Base-by-base conservation (phyloP, 331 rosid species). In the Arachis monticola region DNA sequence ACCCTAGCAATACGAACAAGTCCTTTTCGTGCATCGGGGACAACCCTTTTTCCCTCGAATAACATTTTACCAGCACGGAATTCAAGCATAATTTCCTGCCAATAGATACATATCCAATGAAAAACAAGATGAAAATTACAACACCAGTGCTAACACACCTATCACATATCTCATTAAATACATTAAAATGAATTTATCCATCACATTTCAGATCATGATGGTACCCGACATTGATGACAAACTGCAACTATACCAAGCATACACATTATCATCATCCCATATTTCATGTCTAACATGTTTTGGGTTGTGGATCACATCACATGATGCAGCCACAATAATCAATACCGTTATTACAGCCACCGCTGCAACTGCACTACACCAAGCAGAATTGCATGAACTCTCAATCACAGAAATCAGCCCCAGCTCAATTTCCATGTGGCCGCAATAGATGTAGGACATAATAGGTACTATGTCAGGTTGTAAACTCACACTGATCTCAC, bases 1-100 rank as follows among this genome's bases (percentile, higher is more conserved):
- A 94, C 95, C 97, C 88, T 88, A 75, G 86, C 95, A 77, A 94
- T 82, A 53, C 96, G 97, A 90, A 94, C 69, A 69, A 91, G 95
- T 41, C 98, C 98, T 85, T 88, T 94, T 4, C 93, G 88, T 17
- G 90, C 60, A 79, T 94, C 93, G 3, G 98, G 97, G 30, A 80
- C 82, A 64, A 91, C 98, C 77, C 50, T 87, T 79, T 75, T 90
- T n/a, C 95, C 97, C 71, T 88, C 89, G 10, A 82, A 82, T 73
- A 47, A 2, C 98, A 94, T 91, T 85, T 94, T 94, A 68, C 98
- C 98, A 62, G 97, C 97, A 66, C 97, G 93, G 78, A 94, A 91
- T 83, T 94, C 98, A 70, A 92, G 70, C 86, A 91, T 64, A 61
- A 85, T 77, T 82, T 94, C 98, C 96, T 94, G 91, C 64, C 72